A percentile compares a stretch with the other conserved stretches of the same genome.
These are phyloP conservation scores for Lachnellula arida DNA, from an alignment of 2,329 filamentous ascomycete species.

Conservation along the genomic window DNA sequence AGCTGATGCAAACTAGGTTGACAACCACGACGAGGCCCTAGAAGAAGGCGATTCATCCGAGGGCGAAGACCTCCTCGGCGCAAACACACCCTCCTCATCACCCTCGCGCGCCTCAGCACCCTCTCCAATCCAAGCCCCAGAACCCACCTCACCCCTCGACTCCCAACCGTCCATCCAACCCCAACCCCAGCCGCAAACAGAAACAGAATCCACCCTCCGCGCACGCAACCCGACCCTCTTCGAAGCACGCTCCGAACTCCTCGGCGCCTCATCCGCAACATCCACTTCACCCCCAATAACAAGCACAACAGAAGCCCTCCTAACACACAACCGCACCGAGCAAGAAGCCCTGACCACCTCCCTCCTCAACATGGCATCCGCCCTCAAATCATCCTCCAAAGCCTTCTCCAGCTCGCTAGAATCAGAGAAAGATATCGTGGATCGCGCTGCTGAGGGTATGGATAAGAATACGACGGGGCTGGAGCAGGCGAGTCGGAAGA, in stretches of 20 bases:
- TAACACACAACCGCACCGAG: constrained; percentile 73
- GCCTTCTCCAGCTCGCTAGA: constrained; percentile 65
- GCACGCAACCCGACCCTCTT: constrained; percentile 14
- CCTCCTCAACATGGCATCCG: constrained; percentile 72
- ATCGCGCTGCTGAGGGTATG: constrained; percentile 67
- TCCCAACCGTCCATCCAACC: constrained; percentile 1
- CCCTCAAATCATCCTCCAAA: constrained; percentile 70
- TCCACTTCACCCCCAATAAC: constrained; percentile 41
- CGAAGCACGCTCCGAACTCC: constrained; percentile 16
- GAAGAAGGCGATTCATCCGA: constrained; percentile 37
- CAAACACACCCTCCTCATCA: constrained; percentile 46
- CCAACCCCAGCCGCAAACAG: not conserved
- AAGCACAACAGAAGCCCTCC: constrained; percentile 62
- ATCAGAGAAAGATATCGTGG: constrained; percentile 64
- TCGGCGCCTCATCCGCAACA: constrained; percentile 20
- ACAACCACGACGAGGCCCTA: constrained; percentile 3
- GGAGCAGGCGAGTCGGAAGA: constrained; percentile 68
- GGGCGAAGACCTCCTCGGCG: constrained; percentile 53
- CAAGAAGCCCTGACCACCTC: constrained; percentile 79
- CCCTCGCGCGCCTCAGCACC: constrained; percentile 17
- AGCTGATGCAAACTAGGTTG: constrained; percentile 30
- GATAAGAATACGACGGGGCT: constrained; percentile 73
- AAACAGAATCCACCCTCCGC: constrained; percentile 22
- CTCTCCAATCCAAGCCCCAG: constrained; percentile 1
- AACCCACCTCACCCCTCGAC: not conserved